Evolutionary conservation across 352 stramenopile genomes (phyloP).

Genomic region (Phytophthora podocarpi): DNA sequence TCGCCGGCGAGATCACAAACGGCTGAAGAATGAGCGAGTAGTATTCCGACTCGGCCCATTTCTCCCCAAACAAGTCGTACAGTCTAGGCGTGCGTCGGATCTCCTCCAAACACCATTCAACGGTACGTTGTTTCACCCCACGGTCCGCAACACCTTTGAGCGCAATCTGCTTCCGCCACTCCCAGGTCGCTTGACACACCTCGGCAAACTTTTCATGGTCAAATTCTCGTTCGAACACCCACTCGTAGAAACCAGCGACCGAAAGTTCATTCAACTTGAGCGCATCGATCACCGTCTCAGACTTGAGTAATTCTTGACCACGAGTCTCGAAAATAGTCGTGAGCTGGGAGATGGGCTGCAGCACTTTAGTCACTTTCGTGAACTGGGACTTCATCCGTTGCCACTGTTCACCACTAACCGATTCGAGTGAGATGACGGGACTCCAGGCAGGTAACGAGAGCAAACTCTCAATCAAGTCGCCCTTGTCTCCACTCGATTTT

Average conservation of each 20-base stretch:
- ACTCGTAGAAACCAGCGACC: conserved; percentile 37
- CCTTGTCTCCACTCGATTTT: conserved; percentile 28
- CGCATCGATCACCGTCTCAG: conserved; percentile 25
- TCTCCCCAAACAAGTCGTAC: conserved; percentile 33
- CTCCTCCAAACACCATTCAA: conserved; percentile 36
- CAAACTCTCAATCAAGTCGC: conserved; percentile 32
- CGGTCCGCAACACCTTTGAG: conserved; percentile 35
- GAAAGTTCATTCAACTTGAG: conserved; percentile 26
- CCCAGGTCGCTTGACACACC: conserved; percentile 34
- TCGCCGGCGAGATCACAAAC: conserved; percentile 39
- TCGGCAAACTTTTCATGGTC: conserved; percentile 16
- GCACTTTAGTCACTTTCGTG: conserved; percentile 15
- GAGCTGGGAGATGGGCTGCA: conserved; percentile 31
- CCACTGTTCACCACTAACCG: conserved; percentile 37
- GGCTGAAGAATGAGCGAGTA: conserved; percentile 44
- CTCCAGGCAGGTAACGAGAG: conserved; percentile 28
- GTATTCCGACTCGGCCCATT: conserved; percentile 35
- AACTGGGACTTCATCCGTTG: conserved; percentile 34
- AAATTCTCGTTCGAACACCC: conserved; percentile 32
- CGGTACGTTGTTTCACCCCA: conserved; percentile 19
- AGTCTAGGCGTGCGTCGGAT: conserved; percentile 23
- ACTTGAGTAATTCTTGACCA: conserved; percentile 21
- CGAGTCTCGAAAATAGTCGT: conserved; percentile 29
- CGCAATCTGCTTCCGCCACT: conserved; percentile 39
- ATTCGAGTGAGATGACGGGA: conserved; percentile 36